Percentiles rank a stretch among this genome's conserved stretches.
phyloP scores from a whole-genome alignment of 2,329 filamentous ascomycete species.

The Fusarium penzigii region DNA sequence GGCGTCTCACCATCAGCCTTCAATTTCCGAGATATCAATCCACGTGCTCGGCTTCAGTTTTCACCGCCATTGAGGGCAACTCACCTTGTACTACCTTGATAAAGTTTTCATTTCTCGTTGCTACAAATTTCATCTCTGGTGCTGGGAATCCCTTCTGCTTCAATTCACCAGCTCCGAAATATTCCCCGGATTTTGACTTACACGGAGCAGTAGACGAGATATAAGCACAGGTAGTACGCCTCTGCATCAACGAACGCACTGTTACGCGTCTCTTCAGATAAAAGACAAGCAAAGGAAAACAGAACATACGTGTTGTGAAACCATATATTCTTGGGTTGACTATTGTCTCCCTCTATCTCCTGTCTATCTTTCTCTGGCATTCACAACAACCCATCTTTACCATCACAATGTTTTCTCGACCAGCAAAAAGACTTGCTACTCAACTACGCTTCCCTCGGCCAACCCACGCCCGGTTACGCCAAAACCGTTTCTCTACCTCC shows the following conservation, averaged over 20 bases:
- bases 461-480: slow-evolving; percentile 5
- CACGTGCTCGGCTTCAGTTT: neutral
- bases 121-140: neutral
- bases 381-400: neutral
- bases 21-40: neutral
- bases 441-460: slow-evolving; percentile 13
- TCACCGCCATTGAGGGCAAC: no score
- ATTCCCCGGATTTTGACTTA: neutral
- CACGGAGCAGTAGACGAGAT: neutral
- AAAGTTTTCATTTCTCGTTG: no score
- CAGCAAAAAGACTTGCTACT: slow-evolving; percentile 12
- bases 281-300: no score
- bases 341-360: neutral
- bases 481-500: slow-evolving; percentile 13
- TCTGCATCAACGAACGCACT: no score
- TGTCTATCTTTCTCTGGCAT: neutral
- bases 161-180: neutral
- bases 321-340: no score
- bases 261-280: no score
- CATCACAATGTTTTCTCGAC: slow-evolving; percentile 18
- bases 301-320: no score
- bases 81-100: no score
- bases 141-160: neutral
- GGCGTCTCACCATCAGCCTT: neutral
- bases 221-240: no score